Evolutionary conservation across 441 rosid genomes (phyloP), one percentile per base, ranked within the genome.

Genomic region (Pelargonium citronellum): DNA sequence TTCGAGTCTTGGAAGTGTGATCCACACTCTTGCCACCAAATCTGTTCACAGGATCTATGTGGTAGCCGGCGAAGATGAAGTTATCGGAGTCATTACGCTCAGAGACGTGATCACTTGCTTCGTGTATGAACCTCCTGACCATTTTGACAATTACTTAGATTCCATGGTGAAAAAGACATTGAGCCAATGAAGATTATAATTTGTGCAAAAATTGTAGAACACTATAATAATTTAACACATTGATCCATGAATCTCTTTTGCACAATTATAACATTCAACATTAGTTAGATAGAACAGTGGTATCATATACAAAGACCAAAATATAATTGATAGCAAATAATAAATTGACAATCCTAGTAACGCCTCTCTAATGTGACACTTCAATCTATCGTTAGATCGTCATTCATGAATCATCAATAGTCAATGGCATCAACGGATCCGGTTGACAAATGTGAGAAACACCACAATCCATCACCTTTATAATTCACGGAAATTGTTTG

Each of bases 81-180:
- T 93, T 5, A 71, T 62, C 39, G 97, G 97, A 11, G 91, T 93
- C 34, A 89, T 93, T 69, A 93, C 98, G 0, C 86, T 91, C 13
- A 78, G 97, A 80, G 97, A 91, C 77, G 96, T 91, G 67, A 92
- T 91, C 70, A 86, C 98, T 72, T 91, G 97, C 79, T 91, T 93
- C 82, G 79, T 88, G 63, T 81, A 57, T 39, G 97, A 93, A 77
- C 96, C 98, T 66, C 87, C 92, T 0, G 78, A 84, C 77, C 83
- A 79, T 82, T 82, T 84, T 16, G 92, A 88, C 46, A 78, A 73
- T 74, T 83, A 78, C 80, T 75, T 88, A 0, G 90, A 53, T 15
- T 53, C 58, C 16, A 19, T 53, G 58, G 58, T 53, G 58, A 53
- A 53, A 15, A 19, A 53, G 58, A 53, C 58, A 53, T 53, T 53